phyloP scores from a whole-genome alignment of 139 green algal species.

The Trebouxia sp. region DNA sequence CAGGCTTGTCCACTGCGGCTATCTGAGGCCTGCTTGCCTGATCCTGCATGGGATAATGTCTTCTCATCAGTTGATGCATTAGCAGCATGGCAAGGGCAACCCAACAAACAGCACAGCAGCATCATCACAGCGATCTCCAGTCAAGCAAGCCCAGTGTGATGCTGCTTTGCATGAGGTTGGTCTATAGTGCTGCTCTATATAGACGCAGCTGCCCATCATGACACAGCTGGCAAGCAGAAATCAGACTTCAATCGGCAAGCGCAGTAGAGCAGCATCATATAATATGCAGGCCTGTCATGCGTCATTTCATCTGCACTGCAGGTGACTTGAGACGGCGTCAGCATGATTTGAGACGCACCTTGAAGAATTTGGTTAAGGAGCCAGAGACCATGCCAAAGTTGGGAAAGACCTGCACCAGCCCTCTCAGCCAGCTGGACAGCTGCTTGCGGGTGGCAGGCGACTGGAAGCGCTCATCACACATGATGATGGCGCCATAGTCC shows the following conservation, averaged over 20 bases:
- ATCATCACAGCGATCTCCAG: no score
- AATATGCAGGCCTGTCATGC: not conserved
- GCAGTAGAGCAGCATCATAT: not conserved
- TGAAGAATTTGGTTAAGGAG: slow-evolving; percentile 83
- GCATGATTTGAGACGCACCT: not conserved
- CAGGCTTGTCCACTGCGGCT: not conserved
- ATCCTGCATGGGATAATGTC: not conserved
- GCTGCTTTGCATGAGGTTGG: not conserved
- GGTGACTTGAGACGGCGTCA: not conserved
- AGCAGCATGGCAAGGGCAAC: no score
- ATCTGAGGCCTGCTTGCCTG: not conserved
- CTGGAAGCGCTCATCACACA: slow-evolving; percentile 82
- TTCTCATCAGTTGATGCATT: not conserved
- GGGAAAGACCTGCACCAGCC: slow-evolving; percentile 50
- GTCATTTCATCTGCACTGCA: not conserved
- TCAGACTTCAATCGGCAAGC: not conserved
- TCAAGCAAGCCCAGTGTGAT: no score
- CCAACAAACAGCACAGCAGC: no score
- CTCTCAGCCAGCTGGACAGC: slow-evolving; percentile 78
- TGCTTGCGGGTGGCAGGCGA: slow-evolving; percentile 46
- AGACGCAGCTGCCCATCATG: not conserved
- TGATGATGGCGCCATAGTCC: slow-evolving; percentile 92
- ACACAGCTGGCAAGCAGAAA: not conserved
- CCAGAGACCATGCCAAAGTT: slow-evolving; percentile 69
- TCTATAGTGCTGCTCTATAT: not conserved